Conservation (phyloP, 768 basidiomycete genomes). For the Leccinellum luteum region DNA sequence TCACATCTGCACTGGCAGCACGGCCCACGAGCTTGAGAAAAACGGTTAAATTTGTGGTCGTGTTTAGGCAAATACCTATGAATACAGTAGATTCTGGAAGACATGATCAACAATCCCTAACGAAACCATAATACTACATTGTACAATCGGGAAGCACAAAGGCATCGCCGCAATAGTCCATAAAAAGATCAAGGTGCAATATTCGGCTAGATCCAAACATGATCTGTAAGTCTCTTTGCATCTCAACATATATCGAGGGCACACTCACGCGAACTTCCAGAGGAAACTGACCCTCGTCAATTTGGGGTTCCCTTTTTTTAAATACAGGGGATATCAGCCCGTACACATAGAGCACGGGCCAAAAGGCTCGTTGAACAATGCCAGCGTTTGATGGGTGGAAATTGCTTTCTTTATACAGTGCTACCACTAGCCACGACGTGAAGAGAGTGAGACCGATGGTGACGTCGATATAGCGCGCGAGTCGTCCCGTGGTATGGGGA, state of each 20-base stretch:
- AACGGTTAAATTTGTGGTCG: not conserved
- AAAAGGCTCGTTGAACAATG: conserved; percentile 10
- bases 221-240: not conserved
- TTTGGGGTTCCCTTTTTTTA: not conserved
- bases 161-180: not conserved
- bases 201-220: not conserved
- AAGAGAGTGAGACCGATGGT: conserved; percentile 48
- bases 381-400: conserved; percentile 7
- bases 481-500: conserved; percentile 20
- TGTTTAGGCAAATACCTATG: not conserved
- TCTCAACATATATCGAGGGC: not conserved
- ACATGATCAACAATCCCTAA: not conserved
- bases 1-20: not conserved
- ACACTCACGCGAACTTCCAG: conserved; percentile 6
- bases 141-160: conserved; percentile 2
- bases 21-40: not conserved
- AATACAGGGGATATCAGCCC: not conserved
- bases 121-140: not conserved
- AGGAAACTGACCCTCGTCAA: not conserved
- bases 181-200: not conserved
- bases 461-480: conserved; percentile 38
- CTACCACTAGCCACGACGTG: conserved; percentile 56
- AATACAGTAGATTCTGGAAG: not conserved
- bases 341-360: conserved; percentile 22
- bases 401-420: conserved; percentile 39